These are phyloP conservation scores for Brassica cretica DNA, from an alignment of 345 rosid species.

Conservation along the genomic window DNA sequence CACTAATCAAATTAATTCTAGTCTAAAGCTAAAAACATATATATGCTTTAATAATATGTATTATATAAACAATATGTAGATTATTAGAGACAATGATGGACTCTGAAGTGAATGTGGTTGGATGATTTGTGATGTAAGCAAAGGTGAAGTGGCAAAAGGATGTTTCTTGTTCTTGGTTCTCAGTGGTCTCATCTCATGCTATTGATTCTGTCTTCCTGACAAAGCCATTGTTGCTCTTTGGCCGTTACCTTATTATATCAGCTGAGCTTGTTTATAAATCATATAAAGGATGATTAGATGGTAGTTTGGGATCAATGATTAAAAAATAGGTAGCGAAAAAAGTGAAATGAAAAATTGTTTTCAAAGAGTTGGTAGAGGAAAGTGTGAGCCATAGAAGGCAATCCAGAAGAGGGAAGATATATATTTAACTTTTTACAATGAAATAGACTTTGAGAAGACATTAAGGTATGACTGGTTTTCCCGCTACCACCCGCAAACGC, in stretches of 20 bases:
- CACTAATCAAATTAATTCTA: constrained; percentile 13
- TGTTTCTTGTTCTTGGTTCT: background rate
- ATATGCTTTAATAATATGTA: background rate
- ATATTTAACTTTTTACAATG: constrained; percentile 46
- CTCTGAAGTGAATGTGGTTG: constrained; percentile 46
- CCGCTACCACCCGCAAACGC: too few species aligned
- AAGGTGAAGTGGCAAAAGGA: background rate
- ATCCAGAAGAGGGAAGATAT: constrained; percentile 37
- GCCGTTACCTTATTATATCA: constrained; percentile 2
- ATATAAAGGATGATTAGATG: constrained; percentile 4
- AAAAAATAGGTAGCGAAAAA: background rate
- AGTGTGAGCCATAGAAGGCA: constrained; percentile 38
- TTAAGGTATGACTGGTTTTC: constrained; percentile 16
- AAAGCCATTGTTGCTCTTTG: constrained; percentile 51
- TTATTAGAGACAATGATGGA: constrained; percentile 16
- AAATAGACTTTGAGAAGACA: constrained; percentile 51
- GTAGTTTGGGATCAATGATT: constrained; percentile 25
- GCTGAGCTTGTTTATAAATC: constrained; percentile 13
- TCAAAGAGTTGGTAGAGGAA: constrained; percentile 55
- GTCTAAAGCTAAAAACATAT: constrained; percentile 6
- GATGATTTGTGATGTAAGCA: constrained; percentile 60
- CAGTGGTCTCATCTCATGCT: constrained; percentile 26
- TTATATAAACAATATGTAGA: background rate
- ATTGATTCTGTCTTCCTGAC: constrained; percentile 58
- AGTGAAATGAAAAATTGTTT: constrained; percentile 19